These are phyloP conservation scores for Termitomyces eurrhizus DNA, from an alignment of 768 basidiomycete genomes.

Conservation along the genomic window DNA sequence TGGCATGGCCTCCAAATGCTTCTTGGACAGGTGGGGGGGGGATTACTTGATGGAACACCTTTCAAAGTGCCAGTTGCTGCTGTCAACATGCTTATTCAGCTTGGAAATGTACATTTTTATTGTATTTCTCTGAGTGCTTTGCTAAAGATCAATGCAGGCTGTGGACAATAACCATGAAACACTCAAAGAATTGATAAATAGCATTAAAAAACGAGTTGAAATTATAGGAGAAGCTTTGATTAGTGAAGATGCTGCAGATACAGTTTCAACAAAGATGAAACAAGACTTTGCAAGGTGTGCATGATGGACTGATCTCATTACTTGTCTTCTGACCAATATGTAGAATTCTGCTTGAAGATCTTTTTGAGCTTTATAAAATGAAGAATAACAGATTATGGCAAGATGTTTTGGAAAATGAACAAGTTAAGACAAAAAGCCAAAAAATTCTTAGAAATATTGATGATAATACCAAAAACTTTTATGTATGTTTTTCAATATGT, in stretches of 20 bases:
- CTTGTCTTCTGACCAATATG: not conserved
- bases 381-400: too few relatives aligned
- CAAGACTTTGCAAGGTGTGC: not conserved
- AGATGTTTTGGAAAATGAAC: conserved; percentile 9
- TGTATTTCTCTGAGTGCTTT: not conserved
- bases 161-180: not conserved
- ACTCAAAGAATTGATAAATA: not conserved
- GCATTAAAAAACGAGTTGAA: not conserved
- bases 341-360: not conserved
- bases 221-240: not conserved
- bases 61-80: not conserved
- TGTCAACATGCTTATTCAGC: not conserved
- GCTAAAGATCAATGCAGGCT: not conserved
- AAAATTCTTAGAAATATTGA: not conserved
- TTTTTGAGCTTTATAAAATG: too few relatives aligned
- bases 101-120: not conserved
- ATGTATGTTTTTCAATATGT: not conserved
- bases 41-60: not conserved
- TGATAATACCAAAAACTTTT: conserved; percentile 11
- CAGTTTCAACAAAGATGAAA: not conserved
- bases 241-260: not conserved
- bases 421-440: conserved; percentile 6
- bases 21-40: not conserved
- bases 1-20: not conserved
- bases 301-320: not conserved